Evolutionary conservation across 192 early-diverging fungal genomes (phyloP), one percentile per base, ranked within the genome.

Genomic region (Dissophora globulifera): DNA sequence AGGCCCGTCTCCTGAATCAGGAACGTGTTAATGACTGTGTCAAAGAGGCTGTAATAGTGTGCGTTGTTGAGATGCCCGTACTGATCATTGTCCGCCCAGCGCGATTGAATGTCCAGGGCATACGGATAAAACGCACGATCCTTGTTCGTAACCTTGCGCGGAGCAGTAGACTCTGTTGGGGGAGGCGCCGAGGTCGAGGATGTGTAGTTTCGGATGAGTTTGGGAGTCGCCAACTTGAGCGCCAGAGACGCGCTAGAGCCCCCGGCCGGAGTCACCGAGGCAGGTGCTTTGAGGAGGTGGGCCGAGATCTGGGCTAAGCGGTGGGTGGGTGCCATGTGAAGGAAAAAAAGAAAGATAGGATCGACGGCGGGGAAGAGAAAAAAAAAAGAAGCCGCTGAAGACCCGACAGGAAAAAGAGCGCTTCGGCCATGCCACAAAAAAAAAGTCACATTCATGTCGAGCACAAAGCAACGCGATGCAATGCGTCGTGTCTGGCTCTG

Each of bases 51-150:
- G 57, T 88, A 87, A 29, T 85, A 88, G 29, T 82, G 78, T 8
- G 82, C 81, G 45, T 88, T 88, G 68, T 88, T 88, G 38, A 88
- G 63, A 62, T 88, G 87, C 16, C 84, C 83, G 57, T 88, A 88
- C 27, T 84, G 82, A 51, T 88, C 87, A 38, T 87, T 88, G 47
- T 88, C 87, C 27, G 78, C 78, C 87, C 87, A 88, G 41, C 83
- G 72, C 1, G 72, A 62, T 26, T 75, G 78, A 17, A 71, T 79
- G 9, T 74, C 68, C 20, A 79, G 41, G 13, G 58, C 41, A 35
- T 78, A 78, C n/a, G 59, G 48, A 35, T 78, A 78, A 19, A 69
- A 78, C 17, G 76, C 76, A 2, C 67, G 59, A 29, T 78, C 76
- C 43, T 56, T 68, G 11, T 63, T 78, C 10, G 76, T 69, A 19